A percentile compares a stretch with the other conserved stretches of the same genome.
Conservation (phyloP, 441 rosid genomes). For the Populus trichocarpa region DNA sequence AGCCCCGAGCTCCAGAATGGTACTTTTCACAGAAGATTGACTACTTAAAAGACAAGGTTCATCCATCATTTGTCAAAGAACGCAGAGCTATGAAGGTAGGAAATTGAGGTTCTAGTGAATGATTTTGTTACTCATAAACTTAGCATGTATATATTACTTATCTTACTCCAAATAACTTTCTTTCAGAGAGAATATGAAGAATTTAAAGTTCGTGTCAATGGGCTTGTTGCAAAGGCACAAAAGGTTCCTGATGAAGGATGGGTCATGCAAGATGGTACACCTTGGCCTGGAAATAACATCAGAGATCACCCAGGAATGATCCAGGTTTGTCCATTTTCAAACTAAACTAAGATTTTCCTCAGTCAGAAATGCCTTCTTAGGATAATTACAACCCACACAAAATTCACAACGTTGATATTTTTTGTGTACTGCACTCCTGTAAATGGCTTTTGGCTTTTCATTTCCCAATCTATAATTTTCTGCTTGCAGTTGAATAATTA, state of each 20-base stretch:
- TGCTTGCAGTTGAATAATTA: not conserved
- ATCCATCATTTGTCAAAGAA: conserved; percentile 36
- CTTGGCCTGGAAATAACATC: conserved; percentile 40
- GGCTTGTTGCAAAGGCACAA: conserved; percentile 34
- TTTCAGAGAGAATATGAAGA: conserved; percentile 37
- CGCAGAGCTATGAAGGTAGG: conserved; percentile 37
- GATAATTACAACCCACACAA: not conserved
- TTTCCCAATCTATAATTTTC: not conserved
- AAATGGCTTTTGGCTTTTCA: not conserved
- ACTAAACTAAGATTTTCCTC: not conserved
- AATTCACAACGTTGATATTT: not conserved
- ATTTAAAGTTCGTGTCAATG: conserved; percentile 31
- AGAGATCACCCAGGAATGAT: conserved; percentile 44
- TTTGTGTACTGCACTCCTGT: not conserved
- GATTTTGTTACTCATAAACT: not conserved
- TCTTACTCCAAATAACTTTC: conserved; percentile 2
- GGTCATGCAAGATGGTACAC: conserved; percentile 39
- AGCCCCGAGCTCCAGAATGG: conserved; percentile 39
- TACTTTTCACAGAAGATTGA: conserved; percentile 31
- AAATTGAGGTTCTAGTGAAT: not conserved
- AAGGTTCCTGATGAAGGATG: conserved; percentile 41
- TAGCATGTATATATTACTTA: not conserved
- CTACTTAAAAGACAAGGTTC: conserved; percentile 35
- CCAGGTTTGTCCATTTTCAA: conserved; percentile 25
- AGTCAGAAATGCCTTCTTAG: not conserved